phyloP scores from a whole-genome alignment of 2,329 filamentous ascomycete genomes.

The Curvularia sp. region DNA sequence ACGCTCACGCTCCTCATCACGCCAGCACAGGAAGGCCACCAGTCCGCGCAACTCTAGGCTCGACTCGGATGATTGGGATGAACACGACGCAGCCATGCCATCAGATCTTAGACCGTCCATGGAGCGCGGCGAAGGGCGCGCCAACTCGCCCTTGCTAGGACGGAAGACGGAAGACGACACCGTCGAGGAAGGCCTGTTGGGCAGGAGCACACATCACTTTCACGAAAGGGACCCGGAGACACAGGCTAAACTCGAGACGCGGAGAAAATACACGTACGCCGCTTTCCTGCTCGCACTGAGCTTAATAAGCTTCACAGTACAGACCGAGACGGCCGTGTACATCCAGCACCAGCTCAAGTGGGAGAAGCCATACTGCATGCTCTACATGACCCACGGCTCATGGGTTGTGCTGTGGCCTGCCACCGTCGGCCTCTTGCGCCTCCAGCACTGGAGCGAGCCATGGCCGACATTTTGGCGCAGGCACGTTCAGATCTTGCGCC shows the following conservation, averaged over 20 bases:
- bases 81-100: conserved; percentile 56
- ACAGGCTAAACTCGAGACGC: conserved; percentile 69
- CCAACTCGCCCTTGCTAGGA: conserved; percentile 63
- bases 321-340: conserved; percentile 95
- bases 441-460: conserved; percentile 78
- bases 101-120: conserved; percentile 57
- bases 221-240: conserved; percentile 78
- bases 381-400: conserved; percentile 95
- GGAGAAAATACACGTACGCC: conserved; percentile 86
- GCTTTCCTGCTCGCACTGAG: conserved; percentile 82
- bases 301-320: conserved; percentile 85
- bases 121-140: conserved; percentile 51
- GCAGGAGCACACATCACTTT: conserved; percentile 67
- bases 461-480: conserved; percentile 87
- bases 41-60: conserved; percentile 39
- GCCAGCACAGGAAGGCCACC: conserved; percentile 15
- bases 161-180: conserved; percentile 48
- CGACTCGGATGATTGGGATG: conserved; percentile 57
- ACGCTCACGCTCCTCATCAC: conserved; percentile 30
- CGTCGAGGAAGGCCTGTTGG: conserved; percentile 53
- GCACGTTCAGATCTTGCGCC: conserved; percentile 68
- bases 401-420: conserved; percentile 90
- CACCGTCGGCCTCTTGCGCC: conserved; percentile 79
- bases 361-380: conserved; percentile 99
- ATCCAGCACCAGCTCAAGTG: conserved; percentile 91